These are phyloP conservation scores for Colletotrichum lini DNA, from an alignment of 2,329 filamentous ascomycete genomes.

Conservation along the genomic window DNA sequence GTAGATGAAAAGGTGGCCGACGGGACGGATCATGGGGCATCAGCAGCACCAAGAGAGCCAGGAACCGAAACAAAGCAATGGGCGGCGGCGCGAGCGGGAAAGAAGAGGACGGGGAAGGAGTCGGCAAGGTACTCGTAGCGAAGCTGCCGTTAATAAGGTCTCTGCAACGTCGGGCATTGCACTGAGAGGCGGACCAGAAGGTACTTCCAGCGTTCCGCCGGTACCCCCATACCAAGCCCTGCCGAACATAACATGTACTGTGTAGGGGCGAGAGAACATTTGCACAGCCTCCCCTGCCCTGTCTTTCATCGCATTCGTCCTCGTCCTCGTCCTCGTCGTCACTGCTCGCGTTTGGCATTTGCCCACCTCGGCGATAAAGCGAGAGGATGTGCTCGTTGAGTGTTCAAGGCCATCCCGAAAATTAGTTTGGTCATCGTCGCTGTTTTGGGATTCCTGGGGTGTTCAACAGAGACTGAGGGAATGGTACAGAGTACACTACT, in stretches of 20 bases:
- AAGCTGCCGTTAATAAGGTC: not conserved
- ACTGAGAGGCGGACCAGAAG: not conserved
- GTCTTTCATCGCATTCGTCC: not conserved
- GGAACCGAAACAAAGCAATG: conserved; percentile 1
- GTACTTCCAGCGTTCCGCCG: conserved; percentile 1
- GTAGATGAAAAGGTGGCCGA: not conserved
- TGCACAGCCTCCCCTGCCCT: conserved; percentile 18
- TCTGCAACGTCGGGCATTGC: conserved; percentile 1
- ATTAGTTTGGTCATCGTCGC: not conserved
- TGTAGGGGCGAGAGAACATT: conserved; percentile 9
- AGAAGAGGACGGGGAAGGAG: not conserved
- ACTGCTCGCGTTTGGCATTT: not conserved
- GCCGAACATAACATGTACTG: not conserved
- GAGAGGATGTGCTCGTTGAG: not conserved
- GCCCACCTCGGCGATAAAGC: not conserved
- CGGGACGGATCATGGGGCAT: not conserved
- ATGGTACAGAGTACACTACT: not conserved
- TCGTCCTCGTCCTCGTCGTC: not conserved
- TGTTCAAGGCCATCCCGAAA: not conserved
- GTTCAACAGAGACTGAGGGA: not conserved
- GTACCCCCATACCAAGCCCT: not conserved
- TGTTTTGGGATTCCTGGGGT: too few relatives aligned
- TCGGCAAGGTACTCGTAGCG: not conserved
- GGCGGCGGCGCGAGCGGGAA: not conserved
- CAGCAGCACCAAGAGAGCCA: not conserved